phyloP scores from a whole-genome alignment of 345 rosid species.

The Lenwebbia sp. region DNA sequence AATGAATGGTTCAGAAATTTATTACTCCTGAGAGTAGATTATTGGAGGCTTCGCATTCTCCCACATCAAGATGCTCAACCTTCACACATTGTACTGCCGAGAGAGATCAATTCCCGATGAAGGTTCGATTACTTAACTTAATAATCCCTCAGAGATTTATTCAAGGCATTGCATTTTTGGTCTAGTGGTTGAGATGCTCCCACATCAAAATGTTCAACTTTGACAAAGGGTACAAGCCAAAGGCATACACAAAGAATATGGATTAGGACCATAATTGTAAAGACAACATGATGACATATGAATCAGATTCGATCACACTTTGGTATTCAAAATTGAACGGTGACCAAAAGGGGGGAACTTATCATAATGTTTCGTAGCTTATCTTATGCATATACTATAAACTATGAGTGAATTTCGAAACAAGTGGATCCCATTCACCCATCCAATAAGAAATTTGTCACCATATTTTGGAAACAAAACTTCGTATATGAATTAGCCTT shows the following conservation, averaged over 20 bases:
- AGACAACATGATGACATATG: background rate
- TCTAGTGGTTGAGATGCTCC: background rate
- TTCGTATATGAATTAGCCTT: too few relatives aligned
- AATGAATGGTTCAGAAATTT: too few relatives aligned
- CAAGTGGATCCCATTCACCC: too few relatives aligned
- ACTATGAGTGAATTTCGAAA: too few relatives aligned
- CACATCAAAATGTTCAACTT: background rate
- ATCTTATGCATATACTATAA: background rate
- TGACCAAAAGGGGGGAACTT: background rate
- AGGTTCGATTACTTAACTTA: background rate
- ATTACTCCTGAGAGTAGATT: background rate
- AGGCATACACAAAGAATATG: background rate
- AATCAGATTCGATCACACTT: background rate
- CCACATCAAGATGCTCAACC: background rate
- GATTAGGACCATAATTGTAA: background rate
- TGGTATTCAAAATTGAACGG: background rate
- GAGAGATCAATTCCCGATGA: background rate
- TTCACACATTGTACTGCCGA: background rate
- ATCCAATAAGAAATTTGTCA: too few relatives aligned
- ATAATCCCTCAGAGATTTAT: background rate
- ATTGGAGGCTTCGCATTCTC: background rate
- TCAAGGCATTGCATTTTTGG: background rate
- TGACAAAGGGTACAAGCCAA: background rate
- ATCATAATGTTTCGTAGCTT: background rate
- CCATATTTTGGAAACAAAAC: too few relatives aligned